Percentiles rank a stretch among this genome's conserved stretches.
phyloP scores from a whole-genome alignment of 495 filamentous ascomycete genomes.

The Tuber calosporum region DNA sequence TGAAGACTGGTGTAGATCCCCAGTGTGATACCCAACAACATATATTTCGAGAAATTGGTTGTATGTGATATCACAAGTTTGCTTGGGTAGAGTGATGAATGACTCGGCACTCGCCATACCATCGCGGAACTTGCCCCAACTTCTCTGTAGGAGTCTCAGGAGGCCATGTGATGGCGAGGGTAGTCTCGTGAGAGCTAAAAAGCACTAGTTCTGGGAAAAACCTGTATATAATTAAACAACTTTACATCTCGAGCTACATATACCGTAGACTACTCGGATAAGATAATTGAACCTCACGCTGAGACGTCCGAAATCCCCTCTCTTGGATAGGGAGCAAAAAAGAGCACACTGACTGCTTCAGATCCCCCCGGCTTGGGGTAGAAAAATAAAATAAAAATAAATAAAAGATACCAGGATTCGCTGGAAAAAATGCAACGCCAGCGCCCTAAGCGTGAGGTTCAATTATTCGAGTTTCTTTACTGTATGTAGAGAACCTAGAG shows the following conservation, averaged over 20 bases:
- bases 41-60: background rate
- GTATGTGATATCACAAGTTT: constrained; percentile 3
- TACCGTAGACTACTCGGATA: no score
- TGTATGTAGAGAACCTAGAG: background rate
- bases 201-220: background rate
- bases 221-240: background rate
- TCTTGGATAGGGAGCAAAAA: no score
- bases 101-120: background rate
- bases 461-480: no score
- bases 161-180: background rate
- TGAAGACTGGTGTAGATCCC: background rate
- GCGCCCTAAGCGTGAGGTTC: no score
- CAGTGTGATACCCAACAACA: no score
- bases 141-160: background rate
- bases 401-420: no score
- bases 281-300: no score
- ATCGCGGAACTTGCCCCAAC: background rate
- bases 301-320: no score
- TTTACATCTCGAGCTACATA: background rate
- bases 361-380: no score
- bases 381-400: no score
- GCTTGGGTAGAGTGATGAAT: background rate
- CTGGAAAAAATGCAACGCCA: no score
- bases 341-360: no score
- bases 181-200: background rate